Evolutionary conservation across 768 basidiomycete species (phyloP).

Genomic region (Hericium erinaceus): DNA sequence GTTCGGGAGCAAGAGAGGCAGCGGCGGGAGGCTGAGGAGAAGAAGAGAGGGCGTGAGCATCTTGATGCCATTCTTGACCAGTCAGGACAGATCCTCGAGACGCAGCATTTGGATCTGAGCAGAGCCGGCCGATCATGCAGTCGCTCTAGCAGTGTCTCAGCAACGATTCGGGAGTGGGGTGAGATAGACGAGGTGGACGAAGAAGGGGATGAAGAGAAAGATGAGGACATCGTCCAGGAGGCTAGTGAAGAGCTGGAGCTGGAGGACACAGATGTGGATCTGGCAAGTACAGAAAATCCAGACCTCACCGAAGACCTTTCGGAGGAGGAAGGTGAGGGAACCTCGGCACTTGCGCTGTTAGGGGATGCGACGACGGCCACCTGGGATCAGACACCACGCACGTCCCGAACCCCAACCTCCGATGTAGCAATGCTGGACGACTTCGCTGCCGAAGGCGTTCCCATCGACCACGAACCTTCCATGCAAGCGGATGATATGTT

Average conservation of each 20-base stretch:
- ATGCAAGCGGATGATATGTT: neutral
- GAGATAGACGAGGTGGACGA: slow-evolving; percentile 9
- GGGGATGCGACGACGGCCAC: neutral
- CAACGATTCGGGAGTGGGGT: slow-evolving; percentile 11
- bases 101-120: slow-evolving; percentile 66
- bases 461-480: neutral
- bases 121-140: slow-evolving; percentile 44
- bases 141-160: slow-evolving; percentile 38
- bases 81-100: slow-evolving; percentile 77
- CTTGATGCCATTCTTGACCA: slow-evolving; percentile 86
- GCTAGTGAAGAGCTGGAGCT: slow-evolving; percentile 13
- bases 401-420: slow-evolving; percentile 4
- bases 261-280: slow-evolving; percentile 28
- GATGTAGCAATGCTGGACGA: slow-evolving; percentile 3
- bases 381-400: neutral
- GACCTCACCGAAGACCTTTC: slow-evolving; percentile 8
- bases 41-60: slow-evolving; percentile 72
- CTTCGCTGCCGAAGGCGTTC: neutral
- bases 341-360: neutral
- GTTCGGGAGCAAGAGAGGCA: slow-evolving; percentile 62
- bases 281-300: neutral
- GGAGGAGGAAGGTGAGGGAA: neutral
- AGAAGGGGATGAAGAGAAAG: slow-evolving; percentile 20
- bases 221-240: slow-evolving; percentile 20
- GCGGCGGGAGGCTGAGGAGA: slow-evolving; percentile 65